A percentile compares a stretch with the other conserved stretches of the same genome.
phyloP scores from a whole-genome alignment of 129 eudicot genomes.

The Pulicaria dysenterica region DNA sequence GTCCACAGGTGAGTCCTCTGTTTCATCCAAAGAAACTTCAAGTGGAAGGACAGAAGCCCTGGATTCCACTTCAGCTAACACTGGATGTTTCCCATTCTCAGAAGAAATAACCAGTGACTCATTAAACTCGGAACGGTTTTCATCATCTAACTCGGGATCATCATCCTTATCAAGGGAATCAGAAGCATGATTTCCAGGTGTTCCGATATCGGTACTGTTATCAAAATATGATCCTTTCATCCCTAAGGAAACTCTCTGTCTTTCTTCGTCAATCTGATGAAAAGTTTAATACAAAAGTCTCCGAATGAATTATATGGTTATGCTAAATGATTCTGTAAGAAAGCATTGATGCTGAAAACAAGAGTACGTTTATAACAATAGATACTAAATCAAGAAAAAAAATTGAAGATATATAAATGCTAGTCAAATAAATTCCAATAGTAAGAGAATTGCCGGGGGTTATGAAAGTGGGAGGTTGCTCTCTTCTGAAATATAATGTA shows the following conservation, averaged over 20 bases:
- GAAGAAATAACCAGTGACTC: slow-evolving; percentile 23
- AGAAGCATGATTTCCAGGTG: slow-evolving; percentile 33
- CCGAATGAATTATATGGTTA: background rate
- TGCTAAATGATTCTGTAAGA: background rate
- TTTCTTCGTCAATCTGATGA: slow-evolving; percentile 75
- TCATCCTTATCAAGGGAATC: slow-evolving; percentile 37
- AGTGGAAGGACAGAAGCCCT: slow-evolving; percentile 83
- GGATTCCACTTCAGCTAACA: slow-evolving; percentile 65
- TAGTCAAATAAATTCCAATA: background rate
- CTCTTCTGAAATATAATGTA: background rate
- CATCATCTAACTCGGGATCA: slow-evolving; percentile 28
- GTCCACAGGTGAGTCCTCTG: slow-evolving; percentile 44
- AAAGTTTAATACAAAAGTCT: slow-evolving; percentile 8
- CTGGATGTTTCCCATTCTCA: slow-evolving; percentile 40
- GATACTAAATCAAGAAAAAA: background rate
- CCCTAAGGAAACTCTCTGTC: slow-evolving; percentile 72
- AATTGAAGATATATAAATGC: background rate
- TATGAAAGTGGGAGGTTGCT: background rate
- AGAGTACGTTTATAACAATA: background rate
- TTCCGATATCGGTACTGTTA: slow-evolving; percentile 31
- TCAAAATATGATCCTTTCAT: slow-evolving; percentile 71
- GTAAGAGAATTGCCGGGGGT: too few species aligned
- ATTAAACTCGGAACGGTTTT: slow-evolving; percentile 20
- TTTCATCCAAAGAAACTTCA: slow-evolving; percentile 79
- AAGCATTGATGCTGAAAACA: background rate